These are phyloP conservation scores for Ascochyta koolunga DNA, from an alignment of 2,329 filamentous ascomycete genomes.

Conservation along the genomic window DNA sequence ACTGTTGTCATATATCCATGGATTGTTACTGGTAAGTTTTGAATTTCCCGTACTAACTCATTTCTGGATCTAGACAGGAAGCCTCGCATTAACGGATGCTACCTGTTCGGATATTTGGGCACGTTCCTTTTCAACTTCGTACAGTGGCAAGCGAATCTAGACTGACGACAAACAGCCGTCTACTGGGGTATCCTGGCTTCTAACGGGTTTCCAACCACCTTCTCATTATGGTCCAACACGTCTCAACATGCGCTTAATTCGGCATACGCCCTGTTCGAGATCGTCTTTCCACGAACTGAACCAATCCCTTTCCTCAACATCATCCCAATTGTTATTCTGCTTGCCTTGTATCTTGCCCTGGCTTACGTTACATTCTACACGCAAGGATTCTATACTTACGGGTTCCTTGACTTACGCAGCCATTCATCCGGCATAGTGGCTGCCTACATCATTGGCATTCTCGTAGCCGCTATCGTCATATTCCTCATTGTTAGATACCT, in stretches of 20 bases:
- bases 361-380: slow-evolving; percentile 75
- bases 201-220: slow-evolving; percentile 42
- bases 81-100: background rate
- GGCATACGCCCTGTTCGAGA: slow-evolving; percentile 75
- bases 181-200: slow-evolving; percentile 51
- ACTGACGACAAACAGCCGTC: slow-evolving; percentile 43
- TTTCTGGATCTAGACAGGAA: background rate
- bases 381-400: slow-evolving; percentile 77
- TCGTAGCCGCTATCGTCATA: slow-evolving; percentile 48
- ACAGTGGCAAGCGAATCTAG: background rate
- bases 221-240: slow-evolving; percentile 63
- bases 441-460: slow-evolving; percentile 64
- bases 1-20: slow-evolving; percentile 52
- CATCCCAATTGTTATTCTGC: slow-evolving; percentile 70
- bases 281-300: slow-evolving; percentile 69
- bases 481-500: slow-evolving; percentile 52
- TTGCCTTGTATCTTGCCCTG: slow-evolving; percentile 73
- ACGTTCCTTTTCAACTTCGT: background rate
- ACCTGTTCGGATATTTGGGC: background rate
- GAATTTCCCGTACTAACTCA: background rate
- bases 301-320: slow-evolving; percentile 70
- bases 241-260: slow-evolving; percentile 79
- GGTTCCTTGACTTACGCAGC: slow-evolving; percentile 68
- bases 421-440: slow-evolving; percentile 63
- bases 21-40: slow-evolving; percentile 52